These are phyloP conservation scores for Rossbeevera mucosa DNA, from an alignment of 768 basidiomycete species.

Conservation along the genomic window DNA sequence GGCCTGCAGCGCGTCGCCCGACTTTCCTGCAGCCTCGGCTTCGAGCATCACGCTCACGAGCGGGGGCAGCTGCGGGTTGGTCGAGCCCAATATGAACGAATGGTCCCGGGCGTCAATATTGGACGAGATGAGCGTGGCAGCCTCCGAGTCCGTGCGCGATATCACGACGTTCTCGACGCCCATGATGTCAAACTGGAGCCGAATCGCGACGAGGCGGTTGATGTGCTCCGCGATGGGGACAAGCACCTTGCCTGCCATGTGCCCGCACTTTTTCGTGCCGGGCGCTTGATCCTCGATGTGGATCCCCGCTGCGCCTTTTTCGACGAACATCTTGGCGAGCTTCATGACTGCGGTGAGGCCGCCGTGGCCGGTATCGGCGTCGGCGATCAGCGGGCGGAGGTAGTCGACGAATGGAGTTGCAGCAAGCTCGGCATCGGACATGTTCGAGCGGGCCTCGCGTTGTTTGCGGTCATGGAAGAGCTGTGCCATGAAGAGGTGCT, in stretches of 20 bases:
- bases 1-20: constrained; percentile 74
- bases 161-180: constrained; percentile 92
- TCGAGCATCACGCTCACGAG: constrained; percentile 78
- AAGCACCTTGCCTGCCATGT: constrained; percentile 95
- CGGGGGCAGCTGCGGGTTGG: constrained; percentile 65
- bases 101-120: constrained; percentile 99
- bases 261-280: constrained; percentile 93
- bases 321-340: constrained; percentile 97
- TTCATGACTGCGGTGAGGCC: constrained; percentile 99
- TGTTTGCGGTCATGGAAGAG: constrained; percentile 99
- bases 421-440: constrained; percentile 69
- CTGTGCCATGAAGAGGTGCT: constrained; percentile 96
- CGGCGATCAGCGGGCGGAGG: constrained; percentile 90
- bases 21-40: constrained; percentile 78
- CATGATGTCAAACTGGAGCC: constrained; percentile 97
- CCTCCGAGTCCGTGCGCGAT: constrained; percentile 95
- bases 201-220: constrained; percentile 95
- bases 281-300: constrained; percentile 98
- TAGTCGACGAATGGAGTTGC: constrained; percentile 77
- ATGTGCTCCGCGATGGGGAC: constrained; percentile 98
- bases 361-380: constrained; percentile 97
- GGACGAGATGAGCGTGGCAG: constrained; percentile 92
- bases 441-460: constrained; percentile 65
- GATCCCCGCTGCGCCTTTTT: constrained; percentile 96
- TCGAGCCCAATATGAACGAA: constrained; percentile 90